Evolutionary conservation across 2,329 filamentous ascomycete species (phyloP).

Genomic region (Penicillium sp.): DNA sequence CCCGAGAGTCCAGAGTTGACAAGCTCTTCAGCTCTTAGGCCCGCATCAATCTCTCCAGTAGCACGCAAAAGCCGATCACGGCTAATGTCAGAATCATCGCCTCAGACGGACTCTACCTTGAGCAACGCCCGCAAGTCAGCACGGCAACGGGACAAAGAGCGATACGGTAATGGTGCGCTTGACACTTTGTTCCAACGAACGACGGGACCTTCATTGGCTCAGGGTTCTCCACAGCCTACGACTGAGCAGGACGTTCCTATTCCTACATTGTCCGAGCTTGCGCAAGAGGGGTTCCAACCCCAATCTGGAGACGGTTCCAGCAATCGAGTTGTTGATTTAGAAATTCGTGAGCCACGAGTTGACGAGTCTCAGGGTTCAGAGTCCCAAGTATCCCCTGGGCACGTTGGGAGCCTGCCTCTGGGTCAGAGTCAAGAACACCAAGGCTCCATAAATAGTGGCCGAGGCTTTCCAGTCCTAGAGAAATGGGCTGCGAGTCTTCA

Average conservation of each 20-base stretch:
- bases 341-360: neutral
- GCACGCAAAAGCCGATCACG: neutral
- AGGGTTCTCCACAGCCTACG: neutral
- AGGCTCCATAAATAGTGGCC: conserved; percentile 17
- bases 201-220: conserved; percentile 9
- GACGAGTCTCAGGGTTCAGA: neutral
- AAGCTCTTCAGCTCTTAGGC: conserved; percentile 2
- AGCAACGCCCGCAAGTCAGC: conserved; percentile 5
- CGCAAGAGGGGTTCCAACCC: conserved; percentile 11
- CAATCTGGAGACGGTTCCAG: neutral
- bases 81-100: neutral
- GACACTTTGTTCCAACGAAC: conserved; percentile 22
- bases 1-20: conserved; percentile 1
- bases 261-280: conserved; percentile 16
- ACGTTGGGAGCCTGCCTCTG: neutral
- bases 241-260: neutral
- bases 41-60: conserved; percentile 8
- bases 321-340: neutral
- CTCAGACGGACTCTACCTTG: neutral
- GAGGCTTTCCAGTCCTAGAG: conserved; percentile 21
- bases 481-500: conserved; percentile 22
- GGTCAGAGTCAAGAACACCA: neutral
- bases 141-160: conserved; percentile 16
- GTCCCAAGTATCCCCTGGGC: neutral
- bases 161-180: conserved; percentile 22